Conservation (phyloP, 306 rosid genomes). For the Malus domestica region DNA sequence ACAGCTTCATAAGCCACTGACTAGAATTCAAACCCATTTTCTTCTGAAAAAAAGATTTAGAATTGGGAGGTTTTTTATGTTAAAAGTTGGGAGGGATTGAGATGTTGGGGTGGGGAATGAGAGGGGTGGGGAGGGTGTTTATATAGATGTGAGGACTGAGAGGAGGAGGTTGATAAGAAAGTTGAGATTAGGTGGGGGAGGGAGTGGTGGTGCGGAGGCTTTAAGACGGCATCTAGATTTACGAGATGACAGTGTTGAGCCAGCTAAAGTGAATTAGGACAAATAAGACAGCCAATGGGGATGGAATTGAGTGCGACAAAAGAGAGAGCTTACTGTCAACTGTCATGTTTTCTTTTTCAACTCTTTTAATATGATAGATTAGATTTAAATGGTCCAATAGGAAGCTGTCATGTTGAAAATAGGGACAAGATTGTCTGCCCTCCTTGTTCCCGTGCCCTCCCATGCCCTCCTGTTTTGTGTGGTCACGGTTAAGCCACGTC, state of each 20-base stretch:
- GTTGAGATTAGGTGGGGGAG: background rate
- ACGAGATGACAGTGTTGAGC: background rate
- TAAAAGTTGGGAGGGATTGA: background rate
- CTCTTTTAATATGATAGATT: no score
- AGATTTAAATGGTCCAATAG: no score
- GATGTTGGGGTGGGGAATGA: background rate
- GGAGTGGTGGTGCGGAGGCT: no score
- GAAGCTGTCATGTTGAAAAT: no score
- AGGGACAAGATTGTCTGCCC: no score
- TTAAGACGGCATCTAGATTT: background rate
- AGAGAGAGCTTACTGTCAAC: background rate
- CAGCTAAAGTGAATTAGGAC: background rate
- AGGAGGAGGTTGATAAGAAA: background rate
- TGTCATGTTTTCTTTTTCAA: background rate
- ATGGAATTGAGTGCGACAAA: background rate
- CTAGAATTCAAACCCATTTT: constrained; percentile 19
- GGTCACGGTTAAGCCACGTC: no score
- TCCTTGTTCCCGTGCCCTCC: no score
- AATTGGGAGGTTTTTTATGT: background rate
- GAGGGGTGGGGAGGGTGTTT: background rate
- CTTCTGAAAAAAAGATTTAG: background rate
- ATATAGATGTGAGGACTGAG: background rate
- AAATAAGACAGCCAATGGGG: background rate
- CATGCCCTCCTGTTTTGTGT: no score
- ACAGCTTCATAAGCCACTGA: background rate